phyloP scores from a whole-genome alignment of 345 rosid genomes.

The Hirschfeldia incana region DNA sequence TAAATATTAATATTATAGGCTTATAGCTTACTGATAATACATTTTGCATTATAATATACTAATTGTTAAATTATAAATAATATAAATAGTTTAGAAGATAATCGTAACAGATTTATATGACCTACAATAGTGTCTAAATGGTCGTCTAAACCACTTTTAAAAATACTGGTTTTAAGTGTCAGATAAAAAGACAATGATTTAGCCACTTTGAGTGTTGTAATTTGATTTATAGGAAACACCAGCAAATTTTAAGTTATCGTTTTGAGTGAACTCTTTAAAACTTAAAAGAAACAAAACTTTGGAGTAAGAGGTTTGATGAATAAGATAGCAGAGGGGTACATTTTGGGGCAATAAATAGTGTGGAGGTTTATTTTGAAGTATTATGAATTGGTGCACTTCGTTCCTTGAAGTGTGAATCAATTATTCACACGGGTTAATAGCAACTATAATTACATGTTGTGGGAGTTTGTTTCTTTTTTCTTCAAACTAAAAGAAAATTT shows the following conservation, averaged over 20 bases:
- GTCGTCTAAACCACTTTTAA: too few relatives aligned
- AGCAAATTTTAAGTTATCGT: not conserved
- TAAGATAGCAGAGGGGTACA: not conserved
- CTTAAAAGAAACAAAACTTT: not conserved
- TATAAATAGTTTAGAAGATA: too few relatives aligned
- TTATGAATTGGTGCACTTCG: slow-evolving; percentile 13
- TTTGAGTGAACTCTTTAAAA: not conserved
- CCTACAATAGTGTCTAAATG: too few relatives aligned
- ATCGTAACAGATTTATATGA: too few relatives aligned
- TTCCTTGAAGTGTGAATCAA: not conserved
- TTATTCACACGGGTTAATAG: not conserved
- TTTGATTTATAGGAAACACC: not conserved
- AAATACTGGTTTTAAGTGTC: not conserved
- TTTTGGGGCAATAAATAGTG: slow-evolving; percentile 21
- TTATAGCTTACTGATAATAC: too few relatives aligned
- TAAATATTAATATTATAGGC: too few relatives aligned
- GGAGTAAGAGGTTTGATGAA: slow-evolving; percentile 17
- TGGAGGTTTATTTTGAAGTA: not conserved
- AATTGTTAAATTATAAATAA: too few relatives aligned
- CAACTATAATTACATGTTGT: slow-evolving; percentile 1
- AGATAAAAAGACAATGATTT: not conserved
- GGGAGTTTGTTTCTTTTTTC: slow-evolving; percentile 9
- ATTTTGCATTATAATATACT: too few relatives aligned
- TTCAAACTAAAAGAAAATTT: slow-evolving; percentile 3
- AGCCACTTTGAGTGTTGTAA: not conserved